A percentile compares a stretch with the other conserved stretches of the same genome.
Evolutionary conservation across 768 basidiomycete genomes (phyloP).

Genomic region (Trametes maxima): DNA sequence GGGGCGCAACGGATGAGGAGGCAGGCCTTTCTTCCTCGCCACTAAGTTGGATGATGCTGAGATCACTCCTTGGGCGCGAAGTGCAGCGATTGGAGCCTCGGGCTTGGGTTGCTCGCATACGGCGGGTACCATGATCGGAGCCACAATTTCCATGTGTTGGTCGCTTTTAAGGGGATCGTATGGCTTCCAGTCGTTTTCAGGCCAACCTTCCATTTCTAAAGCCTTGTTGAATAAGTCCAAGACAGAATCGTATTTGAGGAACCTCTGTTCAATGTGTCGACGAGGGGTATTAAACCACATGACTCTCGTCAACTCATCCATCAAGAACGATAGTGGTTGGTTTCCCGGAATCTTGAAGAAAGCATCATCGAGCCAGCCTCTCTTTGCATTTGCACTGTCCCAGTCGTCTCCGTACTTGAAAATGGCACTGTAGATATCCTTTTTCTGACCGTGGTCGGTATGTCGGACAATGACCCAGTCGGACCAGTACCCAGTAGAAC

Average conservation of each 20-base stretch:
- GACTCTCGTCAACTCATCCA: not conserved
- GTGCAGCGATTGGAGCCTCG: no score
- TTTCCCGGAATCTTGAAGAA: not conserved
- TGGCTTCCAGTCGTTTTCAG: slow-evolving; percentile 1
- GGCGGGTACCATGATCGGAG: no score
- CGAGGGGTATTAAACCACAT: not conserved
- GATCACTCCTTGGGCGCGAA: no score
- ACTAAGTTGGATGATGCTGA: no score
- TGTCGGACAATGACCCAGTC: slow-evolving; percentile 19
- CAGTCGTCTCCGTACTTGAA: not conserved
- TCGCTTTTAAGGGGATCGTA: not conserved
- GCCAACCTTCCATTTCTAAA: not conserved
- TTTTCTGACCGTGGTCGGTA: not conserved
- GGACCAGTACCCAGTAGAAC: slow-evolving; percentile 20
- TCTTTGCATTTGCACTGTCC: not conserved
- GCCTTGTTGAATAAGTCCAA: not conserved
- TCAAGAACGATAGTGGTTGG: not conserved
- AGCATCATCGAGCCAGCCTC: not conserved
- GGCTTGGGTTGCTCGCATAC: no score
- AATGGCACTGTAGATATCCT: not conserved
- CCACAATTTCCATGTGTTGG: no score
- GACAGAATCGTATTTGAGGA: not conserved
- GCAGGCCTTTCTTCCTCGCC: no score
- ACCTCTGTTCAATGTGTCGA: not conserved
- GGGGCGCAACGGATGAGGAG: no score